A percentile compares a stretch with the other conserved stretches of the same genome.
These are phyloP conservation scores for Mycena galopus DNA, from an alignment of 768 basidiomycete genomes.

Conservation along the genomic window DNA sequence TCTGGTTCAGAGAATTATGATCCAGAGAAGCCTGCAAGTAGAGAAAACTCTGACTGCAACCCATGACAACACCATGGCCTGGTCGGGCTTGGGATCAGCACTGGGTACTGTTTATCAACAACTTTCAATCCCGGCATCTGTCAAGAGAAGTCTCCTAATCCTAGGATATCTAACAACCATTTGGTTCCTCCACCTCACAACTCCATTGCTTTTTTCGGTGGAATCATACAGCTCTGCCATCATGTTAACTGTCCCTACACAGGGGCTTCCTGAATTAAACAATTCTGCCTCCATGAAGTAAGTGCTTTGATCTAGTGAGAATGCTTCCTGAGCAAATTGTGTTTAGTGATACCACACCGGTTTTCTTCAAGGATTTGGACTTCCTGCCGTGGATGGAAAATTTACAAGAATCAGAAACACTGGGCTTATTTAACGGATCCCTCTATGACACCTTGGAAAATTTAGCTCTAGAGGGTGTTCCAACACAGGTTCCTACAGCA, in stretches of 20 bases:
- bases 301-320: neutral
- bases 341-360: neutral
- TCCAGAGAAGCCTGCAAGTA: neutral
- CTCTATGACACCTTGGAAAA: neutral
- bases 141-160: neutral
- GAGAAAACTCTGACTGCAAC: neutral
- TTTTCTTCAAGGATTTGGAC: neutral
- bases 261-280: constrained; percentile 2
- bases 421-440: neutral
- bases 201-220: neutral
- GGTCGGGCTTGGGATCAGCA: constrained; percentile 1
- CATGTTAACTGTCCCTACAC: neutral
- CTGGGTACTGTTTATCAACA: neutral
- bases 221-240: neutral
- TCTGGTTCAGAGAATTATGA: neutral
- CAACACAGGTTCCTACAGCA: neutral
- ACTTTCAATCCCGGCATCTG: neutral
- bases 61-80: neutral
- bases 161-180: neutral
- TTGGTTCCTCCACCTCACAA: neutral
- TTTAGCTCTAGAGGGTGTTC: neutral
- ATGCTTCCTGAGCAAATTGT: neutral
- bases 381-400: neutral
- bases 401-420: neutral
- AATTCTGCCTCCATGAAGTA: neutral